Evolutionary conservation across 1,284 basidiomycete species (phyloP), one percentile per base, ranked within the genome.

Genomic region (Sporisorium exsertum): DNA sequence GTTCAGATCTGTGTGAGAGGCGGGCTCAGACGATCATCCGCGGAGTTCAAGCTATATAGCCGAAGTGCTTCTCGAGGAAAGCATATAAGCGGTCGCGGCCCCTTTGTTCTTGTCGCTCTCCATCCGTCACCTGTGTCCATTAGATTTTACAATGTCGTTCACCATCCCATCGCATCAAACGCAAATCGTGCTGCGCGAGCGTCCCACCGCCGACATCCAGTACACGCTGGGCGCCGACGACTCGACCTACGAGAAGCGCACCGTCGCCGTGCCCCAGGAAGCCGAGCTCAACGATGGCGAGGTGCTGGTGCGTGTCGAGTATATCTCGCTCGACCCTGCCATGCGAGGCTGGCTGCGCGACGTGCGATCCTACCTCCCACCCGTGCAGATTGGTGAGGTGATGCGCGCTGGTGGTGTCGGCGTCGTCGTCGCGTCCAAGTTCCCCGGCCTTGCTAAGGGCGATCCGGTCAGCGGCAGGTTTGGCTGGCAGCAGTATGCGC

Each of bases 321-420:
- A 81, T 58, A 65, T 84, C 59, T 78, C 73, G 9, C 67, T 86
- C 18, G 85, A 86, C 64, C 85, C 85, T 18, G 78, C 78, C 55
- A 94, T 94, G 93, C 89, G 94, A 37, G 91, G 90, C 12, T 95
- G 92, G 89, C 82, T 96, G 57, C 89, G 89, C 66, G 92, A 94
- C 82, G 84, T 81, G 20, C 88, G 79, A 32, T 82, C 82, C 26
- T 88, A 88, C 77, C 79, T 88, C 35, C 86, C 86, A 4, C 88
- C 88, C 9, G 93, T 95, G 12, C 87, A 93, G 86, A 91, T 95
- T 69, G 92, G 92, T 26, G 92, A 91, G 84, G 90, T 91, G 27
- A 88, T 96, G 94, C 90, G 94, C 27, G 90, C 92, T 0, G 73
- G 77, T 3, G 92, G 90, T 4, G 86, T 95, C 20, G 94, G 91